Conservation (phyloP, 2,329 filamentous ascomycete species). For the Colletotrichum paranaense region DNA sequence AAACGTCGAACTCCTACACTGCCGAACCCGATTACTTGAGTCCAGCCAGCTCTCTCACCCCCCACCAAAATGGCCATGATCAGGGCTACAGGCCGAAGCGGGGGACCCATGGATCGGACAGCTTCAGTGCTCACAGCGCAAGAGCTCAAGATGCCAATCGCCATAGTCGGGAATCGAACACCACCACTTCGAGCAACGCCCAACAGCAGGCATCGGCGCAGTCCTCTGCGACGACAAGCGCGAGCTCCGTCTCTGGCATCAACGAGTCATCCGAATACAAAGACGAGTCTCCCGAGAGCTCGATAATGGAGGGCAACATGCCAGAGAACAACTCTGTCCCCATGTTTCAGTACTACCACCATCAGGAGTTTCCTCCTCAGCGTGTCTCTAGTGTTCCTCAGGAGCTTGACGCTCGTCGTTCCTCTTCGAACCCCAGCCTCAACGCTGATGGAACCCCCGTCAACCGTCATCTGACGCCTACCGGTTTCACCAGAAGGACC, state of each 20-base stretch:
- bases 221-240: constrained; percentile 66
- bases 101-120: constrained; percentile 41
- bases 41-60: constrained; percentile 6
- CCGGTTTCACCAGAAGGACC: constrained; percentile 64
- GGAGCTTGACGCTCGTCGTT: constrained; percentile 51
- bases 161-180: constrained; percentile 64
- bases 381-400: constrained; percentile 55
- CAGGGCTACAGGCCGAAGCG: constrained; percentile 8
- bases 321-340: constrained; percentile 60
- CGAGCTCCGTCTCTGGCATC: constrained; percentile 64
- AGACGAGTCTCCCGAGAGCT: constrained; percentile 62
- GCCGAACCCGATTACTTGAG: constrained; percentile 13
- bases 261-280: constrained; percentile 60
- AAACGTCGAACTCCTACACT: constrained; percentile 23
- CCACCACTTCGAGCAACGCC: constrained; percentile 58
- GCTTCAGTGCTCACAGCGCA: constrained; percentile 46
- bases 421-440: constrained; percentile 63
- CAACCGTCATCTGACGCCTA: constrained; percentile 73
- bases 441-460: constrained; percentile 58
- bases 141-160: constrained; percentile 52
- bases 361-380: constrained; percentile 55
- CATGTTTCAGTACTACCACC: constrained; percentile 73
- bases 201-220: constrained; percentile 61
- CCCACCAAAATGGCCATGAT: constrained; percentile 16
- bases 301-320: constrained; percentile 58